Conservation (phyloP, 2,329 filamentous ascomycete species). For the Ophiocordyceps robertsii region DNA sequence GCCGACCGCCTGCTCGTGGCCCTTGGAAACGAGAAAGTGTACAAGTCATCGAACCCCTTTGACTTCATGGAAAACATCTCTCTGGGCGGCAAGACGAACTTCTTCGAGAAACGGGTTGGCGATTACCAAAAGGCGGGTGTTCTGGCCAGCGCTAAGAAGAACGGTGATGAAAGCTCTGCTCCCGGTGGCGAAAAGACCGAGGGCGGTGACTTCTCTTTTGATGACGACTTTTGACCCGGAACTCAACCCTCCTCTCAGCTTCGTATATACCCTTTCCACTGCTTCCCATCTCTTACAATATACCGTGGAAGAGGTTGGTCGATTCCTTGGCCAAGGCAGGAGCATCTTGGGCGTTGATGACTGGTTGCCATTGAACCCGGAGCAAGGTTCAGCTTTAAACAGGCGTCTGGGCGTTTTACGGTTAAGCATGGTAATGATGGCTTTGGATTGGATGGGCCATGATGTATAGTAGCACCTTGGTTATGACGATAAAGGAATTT, state of each 20-base stretch:
- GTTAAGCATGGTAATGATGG: slow-evolving; percentile 1
- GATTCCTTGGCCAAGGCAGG: neutral
- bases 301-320: neutral
- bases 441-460: slow-evolving; percentile 7
- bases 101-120: slow-evolving; percentile 99
- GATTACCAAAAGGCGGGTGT: slow-evolving; percentile 99
- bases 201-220: slow-evolving; percentile 77
- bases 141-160: slow-evolving; percentile 83
- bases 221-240: slow-evolving; percentile 76
- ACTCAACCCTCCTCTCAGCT: too few species aligned
- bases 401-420: slow-evolving; percentile 1
- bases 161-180: slow-evolving; percentile 32
- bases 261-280: neutral
- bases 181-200: slow-evolving; percentile 35
- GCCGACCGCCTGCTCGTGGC: slow-evolving; percentile 88
- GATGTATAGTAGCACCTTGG: slow-evolving; percentile 5
- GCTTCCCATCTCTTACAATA: neutral
- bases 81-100: slow-evolving; percentile 98
- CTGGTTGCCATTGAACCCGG: neutral
- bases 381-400: neutral
- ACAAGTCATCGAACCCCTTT: slow-evolving; percentile 89
- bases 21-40: slow-evolving; percentile 88
- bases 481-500: neutral
- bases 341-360: neutral
- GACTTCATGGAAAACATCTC: slow-evolving; percentile 99